These are phyloP conservation scores for Chlamydomonas reinhardtii DNA, from an alignment of 163 green algal genomes.

Conservation along the genomic window DNA sequence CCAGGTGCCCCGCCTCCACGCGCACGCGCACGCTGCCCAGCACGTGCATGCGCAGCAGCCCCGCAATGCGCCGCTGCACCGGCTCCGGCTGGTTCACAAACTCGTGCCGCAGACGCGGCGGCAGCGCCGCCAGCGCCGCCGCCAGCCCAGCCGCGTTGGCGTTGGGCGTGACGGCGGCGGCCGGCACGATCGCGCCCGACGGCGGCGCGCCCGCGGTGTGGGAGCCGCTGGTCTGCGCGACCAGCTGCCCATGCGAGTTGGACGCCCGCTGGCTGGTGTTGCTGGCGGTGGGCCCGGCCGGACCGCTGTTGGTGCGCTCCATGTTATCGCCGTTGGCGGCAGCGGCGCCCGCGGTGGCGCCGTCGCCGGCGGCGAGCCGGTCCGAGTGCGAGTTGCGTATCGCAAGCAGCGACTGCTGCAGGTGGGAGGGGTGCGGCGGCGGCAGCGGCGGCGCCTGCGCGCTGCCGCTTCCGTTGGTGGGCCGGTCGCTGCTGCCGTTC, in stretches of 20 bases:
- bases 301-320: conserved; percentile 3
- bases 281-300: background rate
- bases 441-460: background rate
- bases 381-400: conserved; percentile 16
- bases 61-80: conserved; percentile 57
- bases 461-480: conserved; percentile 37
- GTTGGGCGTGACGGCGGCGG: background rate
- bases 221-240: background rate
- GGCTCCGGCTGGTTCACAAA: conserved; percentile 40
- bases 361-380: background rate
- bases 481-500: conserved; percentile 45
- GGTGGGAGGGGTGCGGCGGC: background rate
- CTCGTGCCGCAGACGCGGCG: conserved; percentile 37
- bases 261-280: background rate
- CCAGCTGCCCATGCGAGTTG: background rate
- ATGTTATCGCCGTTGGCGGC: background rate
- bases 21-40: conserved; percentile 74
- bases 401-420: background rate
- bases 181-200: background rate
- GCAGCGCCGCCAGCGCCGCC: conserved; percentile 8
- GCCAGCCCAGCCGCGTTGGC: background rate
- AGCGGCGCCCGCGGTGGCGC: background rate
- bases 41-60: conserved; percentile 82
- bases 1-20: conserved; percentile 81
- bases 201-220: background rate